A percentile compares a stretch with the other conserved stretches of the same genome.
Conservation (phyloP, 257 asterid genomes). For the Nicotiana paniculata region DNA sequence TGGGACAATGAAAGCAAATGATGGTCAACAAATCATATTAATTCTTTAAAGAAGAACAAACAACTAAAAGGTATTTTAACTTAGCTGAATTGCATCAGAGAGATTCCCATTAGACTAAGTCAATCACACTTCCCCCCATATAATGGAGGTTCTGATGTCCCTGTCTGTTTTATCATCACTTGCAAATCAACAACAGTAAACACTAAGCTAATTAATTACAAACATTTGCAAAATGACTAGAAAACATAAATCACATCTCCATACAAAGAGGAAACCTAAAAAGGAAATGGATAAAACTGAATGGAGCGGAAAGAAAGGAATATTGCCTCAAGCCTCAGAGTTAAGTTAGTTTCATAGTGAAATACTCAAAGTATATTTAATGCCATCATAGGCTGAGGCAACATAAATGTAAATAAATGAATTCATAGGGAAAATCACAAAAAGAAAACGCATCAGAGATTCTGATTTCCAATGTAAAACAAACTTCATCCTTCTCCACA, state of each 20-base stretch:
- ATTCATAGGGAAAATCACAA: not conserved
- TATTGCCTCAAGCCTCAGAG: slow-evolving; percentile 36
- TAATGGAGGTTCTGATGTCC: slow-evolving; percentile 58
- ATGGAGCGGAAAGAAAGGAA: too few species aligned
- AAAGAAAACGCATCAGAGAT: slow-evolving; percentile 36
- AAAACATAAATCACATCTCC: not conserved
- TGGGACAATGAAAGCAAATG: not conserved
- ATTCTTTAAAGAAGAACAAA: not conserved
- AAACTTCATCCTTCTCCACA: slow-evolving; percentile 32
- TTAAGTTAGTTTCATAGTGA: slow-evolving; percentile 29
- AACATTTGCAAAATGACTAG: not conserved
- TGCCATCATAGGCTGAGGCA: slow-evolving; percentile 45
- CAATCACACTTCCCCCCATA: slow-evolving; percentile 27
- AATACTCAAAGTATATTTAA: slow-evolving; percentile 59
- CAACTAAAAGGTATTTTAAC: not conserved
- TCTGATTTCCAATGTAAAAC: slow-evolving; percentile 41
- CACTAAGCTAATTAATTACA: not conserved
- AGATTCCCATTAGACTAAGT: slow-evolving; percentile 71
- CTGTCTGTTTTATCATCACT: slow-evolving; percentile 63
- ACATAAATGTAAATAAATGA: not conserved
- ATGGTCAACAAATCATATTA: too few species aligned
- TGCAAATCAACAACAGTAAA: slow-evolving; percentile 17
- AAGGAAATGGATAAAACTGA: not conserved
- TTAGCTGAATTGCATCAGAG: slow-evolving; percentile 46
- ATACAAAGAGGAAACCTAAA: not conserved